Evolutionary conservation across 805 yeast genomes (phyloP).

Genomic region (Torulaspora delbrueckii): DNA sequence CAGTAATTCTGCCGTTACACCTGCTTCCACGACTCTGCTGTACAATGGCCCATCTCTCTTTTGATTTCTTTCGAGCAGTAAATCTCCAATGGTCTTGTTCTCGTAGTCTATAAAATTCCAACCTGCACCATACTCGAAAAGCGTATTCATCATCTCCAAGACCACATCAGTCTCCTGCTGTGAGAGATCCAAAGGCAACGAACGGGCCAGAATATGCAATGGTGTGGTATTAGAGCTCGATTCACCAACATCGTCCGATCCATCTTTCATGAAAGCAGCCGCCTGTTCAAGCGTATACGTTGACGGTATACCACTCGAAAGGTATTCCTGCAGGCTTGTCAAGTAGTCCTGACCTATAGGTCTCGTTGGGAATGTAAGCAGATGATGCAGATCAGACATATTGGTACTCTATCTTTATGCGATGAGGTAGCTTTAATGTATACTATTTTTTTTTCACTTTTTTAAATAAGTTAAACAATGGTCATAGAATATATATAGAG

Average conservation of each 20-base stretch:
- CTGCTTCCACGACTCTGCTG: slow-evolving; percentile 63
- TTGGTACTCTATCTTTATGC: background rate
- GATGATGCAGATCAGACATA: slow-evolving; percentile 72
- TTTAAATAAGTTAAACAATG: background rate
- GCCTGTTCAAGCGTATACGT: slow-evolving; percentile 80
- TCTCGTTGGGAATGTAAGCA: slow-evolving; percentile 46
- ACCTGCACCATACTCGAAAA: slow-evolving; percentile 85
- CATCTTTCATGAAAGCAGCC: slow-evolving; percentile 47
- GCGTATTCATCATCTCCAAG: slow-evolving; percentile 50
- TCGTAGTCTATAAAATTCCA: slow-evolving; percentile 77
- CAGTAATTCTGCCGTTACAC: slow-evolving; percentile 82
- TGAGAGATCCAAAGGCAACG: slow-evolving; percentile 37
- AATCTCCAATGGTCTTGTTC: slow-evolving; percentile 80
- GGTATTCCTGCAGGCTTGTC: slow-evolving; percentile 41
- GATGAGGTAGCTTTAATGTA: background rate
- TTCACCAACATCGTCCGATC: slow-evolving; percentile 27
- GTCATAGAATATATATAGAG: slow-evolving; percentile 3
- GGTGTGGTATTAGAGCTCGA: slow-evolving; percentile 66
- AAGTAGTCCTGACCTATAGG: slow-evolving; percentile 50
- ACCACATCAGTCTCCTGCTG: slow-evolving; percentile 44
- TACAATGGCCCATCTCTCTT: slow-evolving; percentile 41
- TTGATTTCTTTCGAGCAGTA: slow-evolving; percentile 51
- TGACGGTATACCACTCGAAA: slow-evolving; percentile 69
- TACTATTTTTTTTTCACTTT: background rate
- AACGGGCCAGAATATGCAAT: slow-evolving; percentile 60